Percentiles rank a stretch among this genome's conserved stretches.
phyloP scores from a whole-genome alignment of 352 stramenopile species.

The Phytopythium kandeliae region DNA sequence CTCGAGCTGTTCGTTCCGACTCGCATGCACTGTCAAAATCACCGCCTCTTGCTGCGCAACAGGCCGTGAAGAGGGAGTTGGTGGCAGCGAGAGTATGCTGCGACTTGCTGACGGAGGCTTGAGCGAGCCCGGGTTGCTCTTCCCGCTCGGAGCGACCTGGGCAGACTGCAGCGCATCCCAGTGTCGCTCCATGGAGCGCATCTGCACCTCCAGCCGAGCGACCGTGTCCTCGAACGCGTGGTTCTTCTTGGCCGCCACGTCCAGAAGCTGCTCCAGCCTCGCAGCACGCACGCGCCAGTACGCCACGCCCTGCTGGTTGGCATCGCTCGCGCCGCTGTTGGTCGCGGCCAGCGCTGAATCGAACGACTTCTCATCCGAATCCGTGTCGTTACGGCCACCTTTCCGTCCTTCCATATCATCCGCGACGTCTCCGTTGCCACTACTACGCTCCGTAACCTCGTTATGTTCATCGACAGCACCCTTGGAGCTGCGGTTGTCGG shows the following conservation, averaged over 20 bases:
- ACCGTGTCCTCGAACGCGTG: slow-evolving; percentile 46
- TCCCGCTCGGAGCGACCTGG: slow-evolving; percentile 16
- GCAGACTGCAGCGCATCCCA: slow-evolving; percentile 22
- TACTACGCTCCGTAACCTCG: background rate
- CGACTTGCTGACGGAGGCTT: background rate
- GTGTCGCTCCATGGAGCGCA: slow-evolving; percentile 27
- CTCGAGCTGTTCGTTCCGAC: slow-evolving; percentile 20
- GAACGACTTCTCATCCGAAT: background rate
- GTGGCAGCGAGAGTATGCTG: background rate
- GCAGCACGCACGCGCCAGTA: slow-evolving; percentile 22
- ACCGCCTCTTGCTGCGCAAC: background rate
- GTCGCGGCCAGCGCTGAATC: slow-evolving; percentile 12
- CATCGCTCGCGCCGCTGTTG: background rate
- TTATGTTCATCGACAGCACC: too few species aligned
- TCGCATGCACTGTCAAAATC: slow-evolving; percentile 14
- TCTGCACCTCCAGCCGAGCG: slow-evolving; percentile 29
- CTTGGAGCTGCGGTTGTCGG: too few species aligned
- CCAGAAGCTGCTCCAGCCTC: slow-evolving; percentile 33
- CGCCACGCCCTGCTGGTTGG: slow-evolving; percentile 5
- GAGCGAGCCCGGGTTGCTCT: slow-evolving; percentile 2
- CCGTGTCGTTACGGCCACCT: background rate
- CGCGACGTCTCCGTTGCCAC: too few species aligned
- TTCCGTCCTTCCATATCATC: too few species aligned
- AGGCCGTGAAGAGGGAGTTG: background rate
- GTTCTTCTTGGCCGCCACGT: slow-evolving; percentile 25